Evolutionary conservation across 148 eudicot genomes (phyloP), one percentile per base, ranked within the genome.

Genomic region (Rhododendron ovatum): DNA sequence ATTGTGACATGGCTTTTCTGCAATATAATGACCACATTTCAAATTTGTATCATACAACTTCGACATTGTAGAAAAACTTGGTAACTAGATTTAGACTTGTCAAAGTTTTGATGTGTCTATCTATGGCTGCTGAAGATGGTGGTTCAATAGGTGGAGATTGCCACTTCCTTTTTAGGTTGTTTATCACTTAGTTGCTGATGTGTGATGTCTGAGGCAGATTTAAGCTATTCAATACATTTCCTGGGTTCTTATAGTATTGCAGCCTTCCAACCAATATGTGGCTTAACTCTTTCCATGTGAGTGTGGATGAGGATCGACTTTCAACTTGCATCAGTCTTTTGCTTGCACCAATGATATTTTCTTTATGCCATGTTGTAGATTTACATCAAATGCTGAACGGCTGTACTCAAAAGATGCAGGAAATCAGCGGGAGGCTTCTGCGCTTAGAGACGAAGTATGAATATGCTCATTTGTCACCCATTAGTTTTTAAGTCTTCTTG

Each of bases 401-500:
- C 67, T 87, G 43, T 92, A 91, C 84, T 85, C 83, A 48, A 94
- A 88, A 87, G 95, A 90, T 90, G 78, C 91, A 80, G 95, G 89
- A 90, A 90, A 89, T 89, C 93, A 93, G 85, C 94, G 92, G 22
- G 98, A 95, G 89, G 95, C 93, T 83, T 94, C 93, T 90, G 95
- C 95, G 17, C 93, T 97, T 85, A 96, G 94, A 84, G 98, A 97
- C 88, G 96, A 97, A 90, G 99, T 95, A 93, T 86, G 94, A 69
- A 24, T 47, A 28, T 26, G 82, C 15, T 79, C 47, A 79, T 78
- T 78, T 78, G 30, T 78, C 81, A 78, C 57, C 59, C 20, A n/a
- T 14, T 33, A 78, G 51, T 20, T 41, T 78, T 78, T 41, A 9
- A 7, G 47, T 48, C 59, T n/a, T 47, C 57, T 79, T 79, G 48